Base-by-base conservation (phyloP, 1,139 yeast genomes). In the Pichia sp. region DNA sequence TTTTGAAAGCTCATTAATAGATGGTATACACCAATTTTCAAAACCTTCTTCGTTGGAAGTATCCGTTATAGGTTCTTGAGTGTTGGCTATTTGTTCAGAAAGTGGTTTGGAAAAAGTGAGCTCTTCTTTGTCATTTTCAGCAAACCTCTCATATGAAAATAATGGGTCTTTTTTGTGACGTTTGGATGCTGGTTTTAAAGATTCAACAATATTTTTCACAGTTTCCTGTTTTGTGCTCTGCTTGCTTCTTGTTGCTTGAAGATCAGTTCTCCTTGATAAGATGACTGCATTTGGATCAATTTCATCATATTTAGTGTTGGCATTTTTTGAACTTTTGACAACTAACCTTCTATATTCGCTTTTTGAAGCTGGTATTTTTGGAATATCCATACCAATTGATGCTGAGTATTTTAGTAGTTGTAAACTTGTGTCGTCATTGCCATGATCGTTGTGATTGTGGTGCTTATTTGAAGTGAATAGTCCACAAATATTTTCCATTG, bases 21-120 rank as follows among this genome's bases (percentile, higher is more conserved):
- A 66, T 1, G 97, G 97, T 1, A 82, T 73, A 51, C 88, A 80
- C 94, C 96, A 89, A 63, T 89, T 89, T 2, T 81, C 89, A 34
- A 72, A 72, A 4, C 37, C 41, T 13, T 18, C 15, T n/a, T 15
- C 7, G 1, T 30, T 27, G 20, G 16, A 7, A 4, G 11, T 23
- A 8, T 29, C 16, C 7, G 22, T 1, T 9, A 40, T 13, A 32
- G 3, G 9, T n/a, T 18, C n/a, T n/a, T 30, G 22, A 13, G n/a
- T 20, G 7, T 9, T 24, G n/a, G n/a, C 35, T 18, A 43, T 32
- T 32, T 51, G 50, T n/a, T 48, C 48, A 30, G 36, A 36, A 16
- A 53, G 60, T 32, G 53, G 49, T 39, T 18, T 46, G 18, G 48
- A 49, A 20, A 44, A 43, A 7, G 46, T 46, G 12, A 40, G 36